These are phyloP conservation scores for Schwanniomyces occidentalis DNA, from an alignment of 805 yeast species.

Conservation along the genomic window DNA sequence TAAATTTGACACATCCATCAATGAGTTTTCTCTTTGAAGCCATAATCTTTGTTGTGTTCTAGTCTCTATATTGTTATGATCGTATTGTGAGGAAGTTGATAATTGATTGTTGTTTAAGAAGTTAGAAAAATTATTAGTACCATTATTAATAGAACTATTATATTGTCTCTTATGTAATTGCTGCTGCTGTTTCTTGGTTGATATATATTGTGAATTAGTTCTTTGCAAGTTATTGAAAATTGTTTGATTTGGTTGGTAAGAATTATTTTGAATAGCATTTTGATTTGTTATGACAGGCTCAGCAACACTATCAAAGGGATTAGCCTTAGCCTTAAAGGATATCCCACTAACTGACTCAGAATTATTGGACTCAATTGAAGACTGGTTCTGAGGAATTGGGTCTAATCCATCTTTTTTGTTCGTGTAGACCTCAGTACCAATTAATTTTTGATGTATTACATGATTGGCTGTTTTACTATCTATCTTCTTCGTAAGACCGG, in stretches of 20 bases:
- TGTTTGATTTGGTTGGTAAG: slow-evolving; percentile 44
- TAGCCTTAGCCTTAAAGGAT: slow-evolving; percentile 29
- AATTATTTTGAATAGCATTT: slow-evolving; percentile 32
- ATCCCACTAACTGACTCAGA: slow-evolving; percentile 30
- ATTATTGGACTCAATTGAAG: slow-evolving; percentile 5
- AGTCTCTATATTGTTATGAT: slow-evolving; percentile 41
- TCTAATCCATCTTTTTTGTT: slow-evolving; percentile 4
- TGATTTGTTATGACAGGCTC: slow-evolving; percentile 34
- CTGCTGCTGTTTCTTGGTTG: slow-evolving; percentile 22
- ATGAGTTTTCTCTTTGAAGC: slow-evolving; percentile 76
- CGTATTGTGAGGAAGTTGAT: slow-evolving; percentile 7
- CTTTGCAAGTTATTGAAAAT: slow-evolving; percentile 43
- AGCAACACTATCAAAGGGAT: slow-evolving; percentile 26
- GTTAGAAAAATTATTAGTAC: slow-evolving; percentile 31
- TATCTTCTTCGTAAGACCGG: slow-evolving; percentile 40
- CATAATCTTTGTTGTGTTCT: slow-evolving; percentile 84
- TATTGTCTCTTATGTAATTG: slow-evolving; percentile 9
- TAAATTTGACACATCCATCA: slow-evolving; percentile 52
- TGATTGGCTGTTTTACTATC: slow-evolving; percentile 12
- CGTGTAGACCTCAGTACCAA: slow-evolving; percentile 1
- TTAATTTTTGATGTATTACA: background rate
- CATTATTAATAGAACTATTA: slow-evolving; percentile 14
- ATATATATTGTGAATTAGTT: slow-evolving; percentile 35
- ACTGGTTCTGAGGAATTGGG: slow-evolving; percentile 3
- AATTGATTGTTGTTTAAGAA: slow-evolving; percentile 21